These are phyloP conservation scores for Bruguiera sexangula DNA, from an alignment of 345 rosid species.

Conservation along the genomic window DNA sequence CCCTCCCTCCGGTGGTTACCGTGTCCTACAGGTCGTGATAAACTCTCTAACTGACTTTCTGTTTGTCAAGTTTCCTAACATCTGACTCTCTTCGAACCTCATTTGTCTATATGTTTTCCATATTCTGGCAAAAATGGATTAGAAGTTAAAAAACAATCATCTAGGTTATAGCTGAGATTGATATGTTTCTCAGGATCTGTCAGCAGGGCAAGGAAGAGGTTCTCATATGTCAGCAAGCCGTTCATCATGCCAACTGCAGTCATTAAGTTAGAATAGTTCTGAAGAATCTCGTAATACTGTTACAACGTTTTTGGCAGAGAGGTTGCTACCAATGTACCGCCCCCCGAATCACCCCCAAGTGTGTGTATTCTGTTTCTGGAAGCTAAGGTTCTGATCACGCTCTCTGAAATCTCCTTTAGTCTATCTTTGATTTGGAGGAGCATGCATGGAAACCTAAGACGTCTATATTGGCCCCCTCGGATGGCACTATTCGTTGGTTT, in stretches of 20 bases:
- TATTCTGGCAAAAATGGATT: no score
- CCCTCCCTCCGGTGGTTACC: no score
- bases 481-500: background rate
- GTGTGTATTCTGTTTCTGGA: slow-evolving; percentile 40
- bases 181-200: slow-evolving; percentile 53
- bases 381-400: background rate
- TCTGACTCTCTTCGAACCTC: background rate
- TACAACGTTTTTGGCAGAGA: slow-evolving; percentile 42
- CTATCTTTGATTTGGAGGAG: background rate
- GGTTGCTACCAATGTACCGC: slow-evolving; percentile 57
- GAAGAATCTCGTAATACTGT: background rate
- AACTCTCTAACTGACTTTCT: no score
- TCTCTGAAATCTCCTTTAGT: background rate
- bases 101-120: no score
- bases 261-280: background rate
- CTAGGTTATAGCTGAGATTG: background rate
- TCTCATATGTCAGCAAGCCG: slow-evolving; percentile 74
- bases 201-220: slow-evolving; percentile 77
- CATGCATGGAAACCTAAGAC: background rate
- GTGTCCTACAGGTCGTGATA: no score
- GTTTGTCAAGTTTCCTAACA: no score
- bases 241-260: background rate
- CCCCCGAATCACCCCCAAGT: slow-evolving; percentile 65
- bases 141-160: no score
- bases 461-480: background rate